Base-by-base conservation (phyloP, 2,329 filamentous ascomycete species). In the Cordyceps cateniannulata region DNA sequence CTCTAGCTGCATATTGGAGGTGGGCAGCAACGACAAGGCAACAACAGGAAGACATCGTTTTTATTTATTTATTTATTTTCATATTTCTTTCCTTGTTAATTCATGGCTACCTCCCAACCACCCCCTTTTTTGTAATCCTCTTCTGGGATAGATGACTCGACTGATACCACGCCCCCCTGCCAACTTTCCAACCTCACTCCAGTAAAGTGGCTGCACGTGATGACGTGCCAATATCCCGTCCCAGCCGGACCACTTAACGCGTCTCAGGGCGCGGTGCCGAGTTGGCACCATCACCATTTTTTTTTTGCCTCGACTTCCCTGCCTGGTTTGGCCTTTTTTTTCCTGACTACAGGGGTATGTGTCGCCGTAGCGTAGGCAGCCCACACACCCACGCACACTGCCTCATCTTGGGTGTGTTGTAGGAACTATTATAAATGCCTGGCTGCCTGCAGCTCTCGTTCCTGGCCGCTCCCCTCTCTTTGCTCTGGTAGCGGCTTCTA, bases 131-230 rank as follows among this genome's bases (percentile, higher is more conserved):
- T 35, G 10, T 35, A 27, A 38, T 27, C 5, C 27, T 27, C 22
- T 32, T 24, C 58, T 27, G 24, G 42, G 50, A 53, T 53, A 22
- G 58, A 60, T 60, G 58, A 60, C 58, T 60, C 58, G 48, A 59
- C 40, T 35, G 3, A 44, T 42, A 3, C 14, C 22, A 42, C 40
- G n/a, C 40, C 57, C 48, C 51, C 57, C 48, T 42, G 48, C 24
- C n/a, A 12, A 1, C n/a, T 44, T 44, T 29, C 40, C 27, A 25
- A 48, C 27, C 42, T 56, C 42, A 50, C 8, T 18, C 32, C 40
- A 14, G 35, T 56, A 45, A 51, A 22, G 5, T 38, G 22, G 16
- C 32, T 47, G 24, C 59, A 61, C 59, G 59, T 61, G 59, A 57
- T 50, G 27, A 3, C 45, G 59, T 38, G 54, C n/a, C 8, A 48